These are phyloP conservation scores for Aspergillus calidoustus DNA, from an alignment of 2,329 filamentous ascomycete genomes.

Conservation along the genomic window DNA sequence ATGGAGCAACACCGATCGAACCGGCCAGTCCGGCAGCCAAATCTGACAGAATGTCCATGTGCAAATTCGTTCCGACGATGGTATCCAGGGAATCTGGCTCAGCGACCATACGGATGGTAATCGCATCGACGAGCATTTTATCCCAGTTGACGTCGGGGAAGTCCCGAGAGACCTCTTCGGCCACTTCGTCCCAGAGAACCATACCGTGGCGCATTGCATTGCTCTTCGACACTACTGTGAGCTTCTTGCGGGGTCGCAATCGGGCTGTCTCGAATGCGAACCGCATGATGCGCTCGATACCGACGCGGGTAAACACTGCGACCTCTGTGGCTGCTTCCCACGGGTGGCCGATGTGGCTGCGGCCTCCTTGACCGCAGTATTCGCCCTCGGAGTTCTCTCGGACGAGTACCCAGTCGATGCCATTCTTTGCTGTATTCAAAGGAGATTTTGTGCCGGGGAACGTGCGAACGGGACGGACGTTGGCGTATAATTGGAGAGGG, in stretches of 20 bases:
- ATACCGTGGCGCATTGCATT: conserved; percentile 61
- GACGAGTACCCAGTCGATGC: conserved; percentile 61
- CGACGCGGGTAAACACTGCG: conserved; percentile 58
- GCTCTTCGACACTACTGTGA: conserved; percentile 61
- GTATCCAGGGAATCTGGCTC: conserved; percentile 56
- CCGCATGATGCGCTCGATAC: conserved; percentile 56
- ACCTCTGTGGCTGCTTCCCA: conserved; percentile 61
- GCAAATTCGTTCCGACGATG: conserved; percentile 59
- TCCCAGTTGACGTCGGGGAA: conserved; percentile 58
- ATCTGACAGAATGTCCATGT: conserved; percentile 71
- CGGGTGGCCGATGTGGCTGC: conserved; percentile 54
- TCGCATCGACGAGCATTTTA: conserved; percentile 63
- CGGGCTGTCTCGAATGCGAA: conserved; percentile 60
- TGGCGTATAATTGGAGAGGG: conserved; percentile 61
- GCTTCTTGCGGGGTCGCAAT: conserved; percentile 51
- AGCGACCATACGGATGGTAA: conserved; percentile 60
- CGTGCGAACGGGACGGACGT: conserved; percentile 57
- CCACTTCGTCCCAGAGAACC: conserved; percentile 62
- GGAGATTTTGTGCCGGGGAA: conserved; percentile 58
- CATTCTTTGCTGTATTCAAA: conserved; percentile 52
- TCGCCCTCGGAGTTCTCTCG: conserved; percentile 62
- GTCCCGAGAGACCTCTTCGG: conserved; percentile 51
- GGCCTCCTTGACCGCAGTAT: conserved; percentile 60
- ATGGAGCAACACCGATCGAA: conserved; percentile 72
- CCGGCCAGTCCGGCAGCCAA: conserved; percentile 71